Conservation (phyloP, 2,329 filamentous ascomycete genomes). For the Calonectria hongkongensis region DNA sequence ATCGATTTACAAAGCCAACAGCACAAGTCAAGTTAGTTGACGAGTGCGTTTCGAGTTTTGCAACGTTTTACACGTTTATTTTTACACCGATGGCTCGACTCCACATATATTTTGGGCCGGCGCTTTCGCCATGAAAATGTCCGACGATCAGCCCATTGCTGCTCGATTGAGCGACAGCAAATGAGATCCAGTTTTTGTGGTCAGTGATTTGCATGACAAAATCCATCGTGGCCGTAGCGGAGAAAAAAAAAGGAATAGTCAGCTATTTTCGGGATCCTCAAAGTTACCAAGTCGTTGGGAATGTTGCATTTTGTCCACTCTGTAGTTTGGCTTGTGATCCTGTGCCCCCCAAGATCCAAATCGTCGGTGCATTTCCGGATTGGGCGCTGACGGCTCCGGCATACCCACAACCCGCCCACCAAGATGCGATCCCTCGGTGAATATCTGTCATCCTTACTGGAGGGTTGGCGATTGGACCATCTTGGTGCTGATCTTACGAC, state of each 20-base stretch:
- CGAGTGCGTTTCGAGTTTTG: not conserved
- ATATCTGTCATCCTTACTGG: slow-evolving; percentile 36
- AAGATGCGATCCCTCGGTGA: slow-evolving; percentile 21
- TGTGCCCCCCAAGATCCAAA: not conserved
- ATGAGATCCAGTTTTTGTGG: not conserved
- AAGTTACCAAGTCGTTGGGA: not conserved
- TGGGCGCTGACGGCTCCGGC: not conserved
- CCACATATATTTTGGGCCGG: not conserved
- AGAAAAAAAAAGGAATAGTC: not conserved
- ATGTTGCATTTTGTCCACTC: slow-evolving; percentile 1
- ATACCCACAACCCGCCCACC: not conserved
- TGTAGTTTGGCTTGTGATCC: not conserved
- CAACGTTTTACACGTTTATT: not conserved
- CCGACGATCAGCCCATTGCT: slow-evolving; percentile 6
- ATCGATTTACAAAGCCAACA: not conserved
- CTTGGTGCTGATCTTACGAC: not conserved
- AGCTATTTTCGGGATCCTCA: slow-evolving; percentile 3
- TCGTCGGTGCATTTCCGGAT: slow-evolving; percentile 31
- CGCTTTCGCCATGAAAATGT: slow-evolving; percentile 17
- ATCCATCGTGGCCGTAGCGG: not conserved
- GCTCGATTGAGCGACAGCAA: not conserved
- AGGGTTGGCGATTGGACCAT: slow-evolving; percentile 25
- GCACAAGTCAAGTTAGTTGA: not conserved
- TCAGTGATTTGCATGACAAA: not conserved
- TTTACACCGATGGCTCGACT: slow-evolving; percentile 17